A percentile compares a stretch with the other conserved stretches of the same genome.
These are phyloP conservation scores for Mycena leptocephala DNA, from an alignment of 768 basidiomycete species.

Conservation along the genomic window DNA sequence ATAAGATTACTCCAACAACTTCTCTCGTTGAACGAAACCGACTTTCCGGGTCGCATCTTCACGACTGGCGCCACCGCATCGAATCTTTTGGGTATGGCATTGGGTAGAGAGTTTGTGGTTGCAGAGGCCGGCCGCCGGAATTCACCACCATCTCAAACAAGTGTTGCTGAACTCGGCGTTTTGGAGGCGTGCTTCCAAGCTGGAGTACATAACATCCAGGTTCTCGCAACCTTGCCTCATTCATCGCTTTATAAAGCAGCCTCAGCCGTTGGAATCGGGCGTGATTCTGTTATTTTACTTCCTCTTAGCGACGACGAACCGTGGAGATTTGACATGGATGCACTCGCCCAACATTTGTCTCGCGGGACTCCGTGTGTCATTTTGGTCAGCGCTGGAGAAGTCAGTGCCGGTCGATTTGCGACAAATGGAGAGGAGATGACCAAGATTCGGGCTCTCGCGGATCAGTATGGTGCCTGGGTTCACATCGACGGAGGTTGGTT, in stretches of 20 bases:
- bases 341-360: slow-evolving; percentile 5
- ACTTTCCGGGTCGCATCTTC: slow-evolving; percentile 24
- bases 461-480: slow-evolving; percentile 31
- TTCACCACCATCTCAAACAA: slow-evolving; percentile 3
- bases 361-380: slow-evolving; percentile 13
- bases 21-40: slow-evolving; percentile 13
- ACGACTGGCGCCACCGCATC: slow-evolving; percentile 31
- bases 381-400: slow-evolving; percentile 29
- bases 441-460: slow-evolving; percentile 22
- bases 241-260: slow-evolving; percentile 33
- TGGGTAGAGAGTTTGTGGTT: slow-evolving; percentile 29
- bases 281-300: neutral
- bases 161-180: slow-evolving; percentile 29
- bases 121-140: slow-evolving; percentile 29
- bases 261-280: slow-evolving; percentile 14
- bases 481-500: slow-evolving; percentile 30
- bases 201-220: slow-evolving; percentile 26
- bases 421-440: slow-evolving; percentile 27
- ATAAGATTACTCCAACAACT: slow-evolving; percentile 31
- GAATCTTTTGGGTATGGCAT: slow-evolving; percentile 25
- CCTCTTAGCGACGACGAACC: slow-evolving; percentile 30
- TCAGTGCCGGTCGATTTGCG: slow-evolving; percentile 32
- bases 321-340: slow-evolving; percentile 26
- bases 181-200: slow-evolving; percentile 19
- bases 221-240: slow-evolving; percentile 26